phyloP scores from a whole-genome alignment of 805 yeast genomes.

The Candida arabinofermentans region DNA sequence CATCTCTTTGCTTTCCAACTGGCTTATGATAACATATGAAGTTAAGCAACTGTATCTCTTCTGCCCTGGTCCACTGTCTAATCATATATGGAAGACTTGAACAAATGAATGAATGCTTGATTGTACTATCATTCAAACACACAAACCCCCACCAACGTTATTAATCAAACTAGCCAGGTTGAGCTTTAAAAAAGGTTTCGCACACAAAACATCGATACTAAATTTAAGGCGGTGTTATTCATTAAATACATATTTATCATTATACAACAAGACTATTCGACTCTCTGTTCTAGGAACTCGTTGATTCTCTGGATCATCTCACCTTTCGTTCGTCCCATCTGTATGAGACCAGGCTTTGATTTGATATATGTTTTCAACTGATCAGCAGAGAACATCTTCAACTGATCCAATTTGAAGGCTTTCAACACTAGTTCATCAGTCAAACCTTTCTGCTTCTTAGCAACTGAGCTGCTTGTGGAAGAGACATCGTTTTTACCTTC shows the following conservation, averaged over 20 bases:
- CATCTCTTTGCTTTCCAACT: conserved; percentile 19
- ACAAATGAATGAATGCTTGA: not conserved
- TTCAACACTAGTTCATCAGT: conserved; percentile 38
- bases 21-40: conserved; percentile 29
- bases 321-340: conserved; percentile 36
- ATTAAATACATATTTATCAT: not conserved
- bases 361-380: conserved; percentile 40
- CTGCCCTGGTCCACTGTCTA: conserved; percentile 22
- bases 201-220: too few relatives aligned
- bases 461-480: conserved; percentile 2
- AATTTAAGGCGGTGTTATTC: too few relatives aligned
- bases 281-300: conserved; percentile 17
- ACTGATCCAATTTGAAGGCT: conserved; percentile 36
- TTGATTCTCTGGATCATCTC: conserved; percentile 41
- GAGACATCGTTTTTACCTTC: conserved; percentile 14
- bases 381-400: conserved; percentile 36
- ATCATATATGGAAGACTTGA: not conserved
- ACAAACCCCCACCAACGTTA: not conserved
- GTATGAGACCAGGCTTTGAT: conserved; percentile 33
- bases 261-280: conserved; percentile 1
- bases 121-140: not conserved
- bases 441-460: conserved; percentile 15
- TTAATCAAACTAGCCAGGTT: too few relatives aligned
- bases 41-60: conserved; percentile 21
- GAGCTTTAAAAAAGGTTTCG: too few relatives aligned